Evolutionary conservation across 495 filamentous ascomycete species (phyloP), one percentile per base, ranked within the genome.

Genomic region (Parathielavia appendiculata): DNA sequence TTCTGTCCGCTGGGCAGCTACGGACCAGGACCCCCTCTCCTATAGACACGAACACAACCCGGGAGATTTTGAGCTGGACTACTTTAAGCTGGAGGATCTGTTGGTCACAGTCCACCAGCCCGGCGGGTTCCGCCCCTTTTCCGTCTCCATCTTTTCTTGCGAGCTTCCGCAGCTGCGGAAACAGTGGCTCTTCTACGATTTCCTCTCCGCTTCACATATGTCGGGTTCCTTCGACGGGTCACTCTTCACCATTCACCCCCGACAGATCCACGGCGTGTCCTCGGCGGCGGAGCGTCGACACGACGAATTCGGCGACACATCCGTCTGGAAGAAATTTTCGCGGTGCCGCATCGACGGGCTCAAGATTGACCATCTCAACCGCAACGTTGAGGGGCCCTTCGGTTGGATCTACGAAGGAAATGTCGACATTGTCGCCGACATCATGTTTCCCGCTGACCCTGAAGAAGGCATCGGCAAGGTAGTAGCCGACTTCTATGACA

Each of bases 171-270:
- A 92, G 60, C 75, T 98, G 38, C 82, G 93, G 38, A 97, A 95
- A 66, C 95, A 96, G 60, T 97, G 90, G 86, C 78, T 98, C 1
- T 96, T 97, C 70, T 98, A 98, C 72, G 93, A 98, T 71, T 95
- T 97, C 64, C 71, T 98, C 20, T 93, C 88, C 0, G 95, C 93
- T 39, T 96, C 89, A 61, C 90, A 91, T 70, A 93, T 97, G 87
- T 95, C 90, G 13, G 93, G 93, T 14, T 92, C 91, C 7, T 96
- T 88, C 62, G 93, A 98, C 63, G 89, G 95, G 41, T 97, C 95
- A 1, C 76, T 97, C 1, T 98, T 98, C 71, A 97, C 91, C 0
- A 96, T 98, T 52, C 93, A 98, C 71, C 93, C 93, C 20, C 84
- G 90, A 14, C 93, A 98, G 69, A 85, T 85, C 19, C 91, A 97